Evolutionary conservation across 495 filamentous ascomycete species (phyloP), one percentile per base, ranked within the genome.

Genomic region (Tuber calosporum): DNA sequence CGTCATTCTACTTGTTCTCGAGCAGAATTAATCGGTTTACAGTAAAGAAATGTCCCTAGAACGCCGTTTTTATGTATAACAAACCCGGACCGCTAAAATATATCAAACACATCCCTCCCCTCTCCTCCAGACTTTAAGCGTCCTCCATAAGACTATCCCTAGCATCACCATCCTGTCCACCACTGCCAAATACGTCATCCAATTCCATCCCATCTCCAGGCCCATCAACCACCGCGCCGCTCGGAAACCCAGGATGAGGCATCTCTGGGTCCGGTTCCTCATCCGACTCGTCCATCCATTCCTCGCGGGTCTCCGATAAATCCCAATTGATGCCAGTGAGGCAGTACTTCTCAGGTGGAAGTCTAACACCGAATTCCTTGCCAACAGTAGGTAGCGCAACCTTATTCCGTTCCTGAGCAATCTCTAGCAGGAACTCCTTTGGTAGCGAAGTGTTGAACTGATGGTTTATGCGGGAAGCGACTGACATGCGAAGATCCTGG

Each of bases 261-360:
- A 77, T 82, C 37, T 83, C 83, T 13, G 77, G 82, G 20, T 82
- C 84, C 43, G 83, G 84, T 67, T 75, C 77, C 20, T 41, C 75
- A 48, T 79, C 77, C 26, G 72, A 76, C 39, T 71, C 81, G 78
- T 79, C 84, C 82, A 73, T 83, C 81, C 76, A 80, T 68, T 84
- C 83, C 70, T 79, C 79, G 37, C 73, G 77, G 48, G 73, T 81
- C 53, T 82, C 81, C 1, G 69, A 89, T 83, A 97, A 81, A 48
- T 89, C 88, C 95, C 95, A 99, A 73, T 89, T 89, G 26, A 87
- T 85, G 0, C 95, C 95, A 39, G 90, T 96, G 70, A 97, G 85
- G 76, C 94, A 94, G 81, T 96, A 98, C 81, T 92, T 86, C 88
- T 99, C 95, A 72, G 90, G 90, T 48, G 95, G 95, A 77, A 99